Percentiles rank a stretch among this genome's conserved stretches.
phyloP scores from a whole-genome alignment of 345 rosid species.

The Moricandia arvensis region DNA sequence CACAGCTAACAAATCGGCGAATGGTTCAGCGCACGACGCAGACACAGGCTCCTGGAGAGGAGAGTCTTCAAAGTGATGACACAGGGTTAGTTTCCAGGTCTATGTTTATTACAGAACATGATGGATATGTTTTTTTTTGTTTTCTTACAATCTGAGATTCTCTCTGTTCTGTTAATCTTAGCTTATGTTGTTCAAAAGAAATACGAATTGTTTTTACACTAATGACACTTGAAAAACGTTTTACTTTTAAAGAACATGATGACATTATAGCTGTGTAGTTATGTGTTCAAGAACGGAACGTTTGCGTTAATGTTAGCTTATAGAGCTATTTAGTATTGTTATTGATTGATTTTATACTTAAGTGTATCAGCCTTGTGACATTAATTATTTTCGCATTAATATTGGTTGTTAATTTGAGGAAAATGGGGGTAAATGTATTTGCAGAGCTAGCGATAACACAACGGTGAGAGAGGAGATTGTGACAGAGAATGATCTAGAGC shows the following conservation, averaged over 20 bases:
- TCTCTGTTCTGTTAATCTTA: background rate
- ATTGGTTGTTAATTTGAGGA: too few relatives aligned
- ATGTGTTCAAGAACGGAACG: slow-evolving; percentile 14
- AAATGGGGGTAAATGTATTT: background rate
- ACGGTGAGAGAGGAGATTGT: slow-evolving; percentile 52
- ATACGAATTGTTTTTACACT: too few relatives aligned
- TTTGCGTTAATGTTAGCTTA: background rate
- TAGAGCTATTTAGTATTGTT: background rate
- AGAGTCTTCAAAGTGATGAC: slow-evolving; percentile 33
- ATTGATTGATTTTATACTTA: background rate
- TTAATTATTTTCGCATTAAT: background rate
- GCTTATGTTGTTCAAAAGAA: background rate
- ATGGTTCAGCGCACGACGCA: slow-evolving; percentile 22
- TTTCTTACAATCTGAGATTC: background rate
- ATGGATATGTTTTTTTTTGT: background rate
- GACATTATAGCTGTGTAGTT: background rate
- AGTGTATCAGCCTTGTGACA: background rate
- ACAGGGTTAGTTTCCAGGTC: slow-evolving; percentile 54
- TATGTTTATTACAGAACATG: background rate
- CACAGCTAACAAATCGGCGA: slow-evolving; percentile 43
- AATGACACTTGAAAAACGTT: too few relatives aligned
- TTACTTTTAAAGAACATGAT: background rate
- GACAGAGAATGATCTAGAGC: slow-evolving; percentile 82
- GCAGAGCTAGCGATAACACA: slow-evolving; percentile 34
- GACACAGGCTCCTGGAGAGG: background rate